Evolutionary conservation across 768 basidiomycete genomes (phyloP).

Genomic region (Mycena crocata): DNA sequence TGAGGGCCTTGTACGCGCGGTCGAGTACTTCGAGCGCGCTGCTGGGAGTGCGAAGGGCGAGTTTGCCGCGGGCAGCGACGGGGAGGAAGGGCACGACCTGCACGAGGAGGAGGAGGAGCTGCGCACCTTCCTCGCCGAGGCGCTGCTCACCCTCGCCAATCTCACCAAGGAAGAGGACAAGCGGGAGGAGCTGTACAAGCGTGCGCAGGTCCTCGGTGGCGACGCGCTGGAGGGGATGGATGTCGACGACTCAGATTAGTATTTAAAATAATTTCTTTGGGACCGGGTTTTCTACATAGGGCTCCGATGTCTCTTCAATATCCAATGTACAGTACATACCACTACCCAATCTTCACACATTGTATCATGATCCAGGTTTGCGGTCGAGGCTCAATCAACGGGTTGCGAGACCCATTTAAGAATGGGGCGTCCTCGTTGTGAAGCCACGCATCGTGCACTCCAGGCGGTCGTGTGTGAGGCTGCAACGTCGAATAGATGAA

Average conservation of each 20-base stretch:
- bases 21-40: constrained; percentile 56
- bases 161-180: constrained; percentile 59
- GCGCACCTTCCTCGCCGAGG: constrained; percentile 60
- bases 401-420: no score
- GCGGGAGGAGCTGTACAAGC: constrained; percentile 63
- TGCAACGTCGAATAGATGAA: no score
- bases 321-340: no score
- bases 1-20: constrained; percentile 60
- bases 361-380: no score
- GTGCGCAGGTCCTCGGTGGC: constrained; percentile 62
- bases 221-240: constrained; percentile 50
- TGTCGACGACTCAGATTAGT: constrained; percentile 16
- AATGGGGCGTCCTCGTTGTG: no score
- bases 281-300: no score
- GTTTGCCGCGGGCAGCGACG: constrained; percentile 35
- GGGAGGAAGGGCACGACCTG: constrained; percentile 32
- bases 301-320: no score
- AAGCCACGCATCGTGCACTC: no score
- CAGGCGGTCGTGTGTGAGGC: no score
- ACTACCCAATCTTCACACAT: no score
- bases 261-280: neutral
- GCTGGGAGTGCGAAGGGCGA: constrained; percentile 40
- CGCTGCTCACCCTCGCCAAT: constrained; percentile 69
- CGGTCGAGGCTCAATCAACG: no score
- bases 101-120: constrained; percentile 40